Evolutionary conservation across 345 rosid genomes (phyloP).

Genomic region (Dovyalis caffra): DNA sequence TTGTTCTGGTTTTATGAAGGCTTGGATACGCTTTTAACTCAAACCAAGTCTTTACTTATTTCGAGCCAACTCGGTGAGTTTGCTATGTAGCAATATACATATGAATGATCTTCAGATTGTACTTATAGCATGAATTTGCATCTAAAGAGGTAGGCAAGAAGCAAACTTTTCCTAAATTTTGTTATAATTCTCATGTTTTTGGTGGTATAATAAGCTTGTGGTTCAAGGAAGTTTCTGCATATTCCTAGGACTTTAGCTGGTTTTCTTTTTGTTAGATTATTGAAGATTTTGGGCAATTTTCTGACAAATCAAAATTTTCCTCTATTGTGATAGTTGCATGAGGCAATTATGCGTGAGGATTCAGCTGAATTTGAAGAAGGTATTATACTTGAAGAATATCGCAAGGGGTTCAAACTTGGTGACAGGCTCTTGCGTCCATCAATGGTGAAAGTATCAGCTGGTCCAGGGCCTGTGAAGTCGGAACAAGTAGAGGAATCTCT

Average conservation of each 20-base stretch:
- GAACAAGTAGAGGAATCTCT: constrained; percentile 34
- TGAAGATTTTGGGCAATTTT: neutral
- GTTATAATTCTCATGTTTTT: neutral
- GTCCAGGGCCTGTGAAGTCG: constrained; percentile 78
- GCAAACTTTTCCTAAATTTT: neutral
- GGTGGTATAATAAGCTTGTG: neutral
- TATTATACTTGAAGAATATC: constrained; percentile 71
- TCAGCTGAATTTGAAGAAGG: constrained; percentile 82
- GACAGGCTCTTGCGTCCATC: constrained; percentile 88
- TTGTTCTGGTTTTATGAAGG: constrained; percentile 56
- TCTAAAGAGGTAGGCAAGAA: neutral
- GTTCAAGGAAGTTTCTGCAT: neutral
- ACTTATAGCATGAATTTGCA: neutral
- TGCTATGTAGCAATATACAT: neutral
- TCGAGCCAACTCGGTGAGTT: constrained; percentile 58
- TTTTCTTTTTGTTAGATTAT: neutral
- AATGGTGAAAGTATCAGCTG: constrained; percentile 98
- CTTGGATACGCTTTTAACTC: constrained; percentile 49
- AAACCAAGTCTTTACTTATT: constrained; percentile 46
- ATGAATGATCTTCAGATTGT: neutral
- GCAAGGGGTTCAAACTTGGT: constrained; percentile 80
- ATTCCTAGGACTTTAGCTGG: neutral
- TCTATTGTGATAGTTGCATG: constrained; percentile 60
- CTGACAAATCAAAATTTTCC: constrained; percentile 15
- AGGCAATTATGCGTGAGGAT: constrained; percentile 93